Evolutionary conservation across 306 rosid genomes (phyloP).

Genomic region (Casuarina glauca): DNA sequence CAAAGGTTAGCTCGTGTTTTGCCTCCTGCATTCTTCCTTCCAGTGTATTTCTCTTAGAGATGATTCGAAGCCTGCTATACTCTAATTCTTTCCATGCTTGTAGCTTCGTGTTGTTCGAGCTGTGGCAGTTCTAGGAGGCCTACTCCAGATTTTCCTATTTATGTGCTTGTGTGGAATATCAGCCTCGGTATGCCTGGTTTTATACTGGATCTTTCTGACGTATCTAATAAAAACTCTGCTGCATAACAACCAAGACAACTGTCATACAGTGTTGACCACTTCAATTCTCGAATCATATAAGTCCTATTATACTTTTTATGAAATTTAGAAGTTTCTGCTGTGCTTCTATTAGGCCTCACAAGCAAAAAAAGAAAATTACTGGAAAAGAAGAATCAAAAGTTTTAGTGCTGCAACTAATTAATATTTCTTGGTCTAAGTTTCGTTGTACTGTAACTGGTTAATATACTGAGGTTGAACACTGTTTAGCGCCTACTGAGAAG

Average conservation of each 20-base stretch:
- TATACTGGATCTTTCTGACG: constrained; percentile 19
- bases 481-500: constrained; percentile 9
- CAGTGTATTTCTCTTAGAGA: constrained; percentile 1
- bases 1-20: constrained; percentile 60
- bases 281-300: background rate
- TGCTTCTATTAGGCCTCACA: background rate
- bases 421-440: constrained; percentile 7
- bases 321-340: background rate
- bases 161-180: constrained; percentile 92
- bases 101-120: constrained; percentile 94
- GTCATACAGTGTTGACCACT: background rate
- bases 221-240: background rate
- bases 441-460: background rate
- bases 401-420: background rate
- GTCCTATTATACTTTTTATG: background rate
- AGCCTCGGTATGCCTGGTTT: constrained; percentile 65
- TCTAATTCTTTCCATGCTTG: constrained; percentile 33
- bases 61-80: constrained; percentile 22
- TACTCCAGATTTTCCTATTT: constrained; percentile 87
- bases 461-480: constrained; percentile 11
- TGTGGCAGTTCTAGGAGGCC: constrained; percentile 93
- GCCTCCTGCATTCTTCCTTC: constrained; percentile 21
- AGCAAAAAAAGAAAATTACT: constrained; percentile 10
- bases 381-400: constrained; percentile 12
- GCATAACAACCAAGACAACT: background rate